A percentile compares a stretch with the other conserved stretches of the same genome.
Evolutionary conservation across 2,329 filamentous ascomycete genomes (phyloP).

Genomic region (Epichloe uncinata): DNA sequence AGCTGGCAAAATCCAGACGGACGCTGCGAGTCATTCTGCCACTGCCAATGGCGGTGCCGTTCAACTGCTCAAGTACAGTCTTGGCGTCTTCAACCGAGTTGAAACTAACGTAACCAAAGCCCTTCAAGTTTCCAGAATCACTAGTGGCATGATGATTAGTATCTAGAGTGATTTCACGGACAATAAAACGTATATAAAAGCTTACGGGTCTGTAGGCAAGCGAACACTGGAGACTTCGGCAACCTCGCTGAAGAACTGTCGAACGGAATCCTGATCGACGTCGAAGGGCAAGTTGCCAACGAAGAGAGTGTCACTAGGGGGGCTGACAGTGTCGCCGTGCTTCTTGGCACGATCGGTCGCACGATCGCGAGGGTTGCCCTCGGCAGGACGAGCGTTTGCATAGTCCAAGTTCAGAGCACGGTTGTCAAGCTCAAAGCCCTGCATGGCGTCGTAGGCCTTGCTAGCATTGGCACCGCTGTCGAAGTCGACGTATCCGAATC

Average conservation of each 20-base stretch:
- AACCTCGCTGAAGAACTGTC: constrained; percentile 59
- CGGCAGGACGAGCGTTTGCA: constrained; percentile 51
- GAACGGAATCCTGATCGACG: constrained; percentile 61
- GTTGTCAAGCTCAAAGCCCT: constrained; percentile 59
- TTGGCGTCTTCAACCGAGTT: constrained; percentile 71
- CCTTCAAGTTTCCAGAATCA: constrained; percentile 75
- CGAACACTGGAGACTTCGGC: constrained; percentile 65
- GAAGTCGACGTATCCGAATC: constrained; percentile 91
- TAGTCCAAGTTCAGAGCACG: constrained; percentile 69
- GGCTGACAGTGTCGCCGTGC: constrained; percentile 69
- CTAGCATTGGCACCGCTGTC: constrained; percentile 50
- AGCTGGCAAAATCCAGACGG: constrained; percentile 69
- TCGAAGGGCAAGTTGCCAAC: constrained; percentile 85
- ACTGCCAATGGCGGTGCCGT: constrained; percentile 48
- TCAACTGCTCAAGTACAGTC: constrained; percentile 54
- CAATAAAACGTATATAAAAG: constrained; percentile 8
- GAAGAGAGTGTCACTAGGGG: constrained; percentile 77
- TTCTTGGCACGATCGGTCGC: constrained; percentile 50
- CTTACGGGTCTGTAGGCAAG: constrained; percentile 71
- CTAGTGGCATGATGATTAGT: constrained; percentile 21
- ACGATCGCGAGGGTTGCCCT: constrained; percentile 38
- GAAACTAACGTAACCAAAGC: constrained; percentile 86
- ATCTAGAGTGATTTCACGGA: not conserved
- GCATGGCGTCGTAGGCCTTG: constrained; percentile 62
- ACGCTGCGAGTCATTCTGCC: constrained; percentile 61